A percentile compares a stretch with the other conserved stretches of the same genome.
Conservation (phyloP, 176 grass and related monocot genomes). For the Juncus inflexus region DNA sequence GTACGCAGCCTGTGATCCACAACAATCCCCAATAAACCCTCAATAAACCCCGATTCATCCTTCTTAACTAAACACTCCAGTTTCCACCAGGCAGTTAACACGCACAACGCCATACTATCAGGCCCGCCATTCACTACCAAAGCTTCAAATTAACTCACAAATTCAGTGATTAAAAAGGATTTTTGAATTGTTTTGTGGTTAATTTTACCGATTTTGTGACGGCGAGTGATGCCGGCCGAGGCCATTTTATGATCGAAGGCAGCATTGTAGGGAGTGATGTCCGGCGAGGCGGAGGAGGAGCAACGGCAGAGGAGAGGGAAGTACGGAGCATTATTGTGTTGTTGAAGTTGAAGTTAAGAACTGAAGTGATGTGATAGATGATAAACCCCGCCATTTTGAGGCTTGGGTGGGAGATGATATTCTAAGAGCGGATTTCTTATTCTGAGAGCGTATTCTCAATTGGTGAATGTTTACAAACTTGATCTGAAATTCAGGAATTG, state of each 20-base stretch:
- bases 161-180: too few relatives aligned
- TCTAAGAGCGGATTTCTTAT: too few relatives aligned
- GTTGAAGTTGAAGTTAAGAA: too few relatives aligned
- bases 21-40: conserved; percentile 76
- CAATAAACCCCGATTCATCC: conserved; percentile 35
- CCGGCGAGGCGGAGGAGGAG: not conserved
- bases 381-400: not conserved
- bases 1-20: too few relatives aligned
- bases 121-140: conserved; percentile 87
- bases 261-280: conserved; percentile 40
- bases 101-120: conserved; percentile 87
- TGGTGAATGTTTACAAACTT: too few relatives aligned
- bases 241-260: conserved; percentile 67
- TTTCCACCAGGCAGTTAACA: conserved; percentile 72
- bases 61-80: conserved; percentile 20
- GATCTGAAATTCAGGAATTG: too few relatives aligned
- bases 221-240: conserved; percentile 71
- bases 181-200: too few relatives aligned
- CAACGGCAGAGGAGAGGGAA: conserved; percentile 36
- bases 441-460: too few relatives aligned
- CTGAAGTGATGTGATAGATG: not conserved
- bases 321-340: conserved; percentile 26
- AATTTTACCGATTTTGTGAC: conserved; percentile 73
- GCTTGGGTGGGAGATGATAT: too few relatives aligned
- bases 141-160: too few relatives aligned